Evolutionary conservation across 148 eudicot genomes (phyloP).

Genomic region (Amaranthus cruentus): DNA sequence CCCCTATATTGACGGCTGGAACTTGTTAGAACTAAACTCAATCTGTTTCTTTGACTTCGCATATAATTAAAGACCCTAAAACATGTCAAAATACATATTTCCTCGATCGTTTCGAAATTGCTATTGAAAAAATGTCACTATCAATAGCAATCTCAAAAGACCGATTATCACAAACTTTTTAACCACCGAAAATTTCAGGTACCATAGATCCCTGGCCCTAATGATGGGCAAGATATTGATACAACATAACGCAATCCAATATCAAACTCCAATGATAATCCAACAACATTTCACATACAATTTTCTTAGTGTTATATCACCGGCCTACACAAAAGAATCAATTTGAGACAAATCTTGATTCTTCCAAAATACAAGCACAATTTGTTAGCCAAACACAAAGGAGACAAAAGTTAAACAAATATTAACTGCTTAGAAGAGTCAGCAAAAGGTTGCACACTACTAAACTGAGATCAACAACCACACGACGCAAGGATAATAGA

Average conservation of each 20-base stretch:
- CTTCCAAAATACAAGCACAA: slow-evolving; percentile 10
- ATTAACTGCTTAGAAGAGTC: not conserved
- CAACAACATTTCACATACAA: not conserved
- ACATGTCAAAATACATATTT: too few relatives aligned
- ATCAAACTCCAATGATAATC: not conserved
- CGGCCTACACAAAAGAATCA: not conserved
- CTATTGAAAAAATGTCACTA: too few relatives aligned
- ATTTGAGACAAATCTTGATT: slow-evolving; percentile 10
- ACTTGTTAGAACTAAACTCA: too few relatives aligned
- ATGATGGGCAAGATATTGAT: too few relatives aligned
- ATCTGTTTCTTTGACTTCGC: too few relatives aligned
- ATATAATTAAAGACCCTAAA: too few relatives aligned
- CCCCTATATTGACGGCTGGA: not conserved
- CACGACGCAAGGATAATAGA: not conserved
- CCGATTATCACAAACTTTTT: too few relatives aligned
- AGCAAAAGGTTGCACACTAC: slow-evolving; percentile 8
- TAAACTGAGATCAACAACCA: not conserved
- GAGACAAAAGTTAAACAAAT: not conserved
- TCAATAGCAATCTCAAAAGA: too few relatives aligned
- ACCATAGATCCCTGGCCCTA: too few relatives aligned
- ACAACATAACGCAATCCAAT: too few relatives aligned
- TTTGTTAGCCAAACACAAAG: slow-evolving; percentile 10
- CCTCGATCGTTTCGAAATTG: too few relatives aligned
- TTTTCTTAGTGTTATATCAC: not conserved
- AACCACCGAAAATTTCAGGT: too few relatives aligned